phyloP scores from a whole-genome alignment of 2,329 filamentous ascomycete species.

The Aspergillus fumigatiaffinis region DNA sequence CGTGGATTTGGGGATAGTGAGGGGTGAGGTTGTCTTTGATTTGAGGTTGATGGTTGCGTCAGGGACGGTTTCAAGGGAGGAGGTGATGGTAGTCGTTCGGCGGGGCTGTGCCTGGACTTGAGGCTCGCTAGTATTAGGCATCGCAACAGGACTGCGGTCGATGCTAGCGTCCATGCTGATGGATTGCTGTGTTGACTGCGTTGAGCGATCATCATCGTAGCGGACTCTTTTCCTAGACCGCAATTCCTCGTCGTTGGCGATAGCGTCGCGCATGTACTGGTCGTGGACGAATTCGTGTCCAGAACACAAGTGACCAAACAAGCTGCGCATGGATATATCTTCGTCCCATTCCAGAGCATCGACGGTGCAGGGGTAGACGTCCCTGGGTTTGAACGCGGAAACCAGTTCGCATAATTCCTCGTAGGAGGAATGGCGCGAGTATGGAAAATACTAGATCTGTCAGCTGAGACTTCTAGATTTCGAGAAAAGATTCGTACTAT shows the following conservation, averaged over 20 bases:
- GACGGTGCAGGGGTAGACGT: constrained; percentile 80
- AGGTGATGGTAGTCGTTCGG: neutral
- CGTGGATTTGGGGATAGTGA: constrained; percentile 2
- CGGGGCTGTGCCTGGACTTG: too few relatives aligned
- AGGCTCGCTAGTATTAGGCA: too few relatives aligned
- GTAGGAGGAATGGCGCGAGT: constrained; percentile 86
- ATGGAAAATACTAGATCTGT: constrained; percentile 63
- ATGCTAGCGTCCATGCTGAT: constrained; percentile 10
- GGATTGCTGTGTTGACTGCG: constrained; percentile 19
- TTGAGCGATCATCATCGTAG: constrained; percentile 13
- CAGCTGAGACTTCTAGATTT: neutral
- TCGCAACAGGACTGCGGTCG: neutral
- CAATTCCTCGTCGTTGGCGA: constrained; percentile 17
- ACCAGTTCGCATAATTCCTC: constrained; percentile 71
- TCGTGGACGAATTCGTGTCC: constrained; percentile 63
- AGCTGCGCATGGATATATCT: constrained; percentile 57
- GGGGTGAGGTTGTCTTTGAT: neutral
- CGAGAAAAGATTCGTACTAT: constrained; percentile 26
- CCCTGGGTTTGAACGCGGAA: constrained; percentile 62
- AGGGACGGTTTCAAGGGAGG: constrained; percentile 8
- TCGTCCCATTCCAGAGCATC: constrained; percentile 61
- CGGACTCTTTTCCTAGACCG: constrained; percentile 16
- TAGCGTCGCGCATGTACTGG: constrained; percentile 49
- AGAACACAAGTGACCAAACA: constrained; percentile 71
- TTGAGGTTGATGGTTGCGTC: neutral